Evolutionary conservation across 164 flowering plant genomes (phyloP).

Genomic region (Chimonanthus salicifolius): DNA sequence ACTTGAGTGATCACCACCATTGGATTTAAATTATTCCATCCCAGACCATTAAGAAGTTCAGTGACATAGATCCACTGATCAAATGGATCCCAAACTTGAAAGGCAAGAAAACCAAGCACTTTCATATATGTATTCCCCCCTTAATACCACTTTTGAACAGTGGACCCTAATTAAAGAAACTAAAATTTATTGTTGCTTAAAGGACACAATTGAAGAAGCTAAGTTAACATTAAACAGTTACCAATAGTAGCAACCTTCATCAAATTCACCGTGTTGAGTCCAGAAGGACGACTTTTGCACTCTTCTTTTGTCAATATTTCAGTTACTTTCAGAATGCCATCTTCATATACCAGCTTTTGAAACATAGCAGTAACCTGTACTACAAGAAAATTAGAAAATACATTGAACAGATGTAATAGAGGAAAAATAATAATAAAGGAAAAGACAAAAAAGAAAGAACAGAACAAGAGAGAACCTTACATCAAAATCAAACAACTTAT

Average conservation of each 20-base stretch:
- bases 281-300: slow-evolving; percentile 73
- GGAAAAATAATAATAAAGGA: neutral
- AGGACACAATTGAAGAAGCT: neutral
- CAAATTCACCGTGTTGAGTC: slow-evolving; percentile 92
- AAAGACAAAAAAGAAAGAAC: neutral
- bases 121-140: too few species aligned
- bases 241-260: slow-evolving; percentile 51
- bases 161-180: too few species aligned
- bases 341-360: slow-evolving; percentile 66
- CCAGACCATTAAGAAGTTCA: too few species aligned
- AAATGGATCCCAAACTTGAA: too few species aligned
- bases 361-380: slow-evolving; percentile 74
- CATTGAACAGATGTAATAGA: neutral
- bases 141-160: too few species aligned
- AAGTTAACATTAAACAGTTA: neutral
- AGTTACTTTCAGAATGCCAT: slow-evolving; percentile 57
- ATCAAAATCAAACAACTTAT: slow-evolving; percentile 68
- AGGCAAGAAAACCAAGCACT: too few species aligned
- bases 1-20: too few species aligned
- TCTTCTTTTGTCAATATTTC: slow-evolving; percentile 67
- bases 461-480: slow-evolving; percentile 37
- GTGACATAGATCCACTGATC: too few species aligned
- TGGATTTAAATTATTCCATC: too few species aligned
- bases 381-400: neutral
- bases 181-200: neutral